Evolutionary conservation across 2,329 filamentous ascomycete genomes (phyloP).

Genomic region (Chaetomium olivaceum): DNA sequence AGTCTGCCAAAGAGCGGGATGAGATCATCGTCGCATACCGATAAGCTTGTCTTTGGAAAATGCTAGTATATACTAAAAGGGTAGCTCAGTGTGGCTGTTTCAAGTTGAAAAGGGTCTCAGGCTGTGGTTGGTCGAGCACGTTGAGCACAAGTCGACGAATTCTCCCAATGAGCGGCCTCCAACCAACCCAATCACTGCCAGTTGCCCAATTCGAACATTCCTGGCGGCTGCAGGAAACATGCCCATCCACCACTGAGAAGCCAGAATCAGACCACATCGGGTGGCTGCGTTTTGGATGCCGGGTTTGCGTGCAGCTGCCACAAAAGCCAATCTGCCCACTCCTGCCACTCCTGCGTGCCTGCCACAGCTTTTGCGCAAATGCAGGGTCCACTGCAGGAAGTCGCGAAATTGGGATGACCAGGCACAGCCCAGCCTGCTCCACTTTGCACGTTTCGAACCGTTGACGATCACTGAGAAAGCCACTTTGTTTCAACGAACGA

Average conservation of each 20-base stretch:
- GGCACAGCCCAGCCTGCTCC: conserved; percentile 8
- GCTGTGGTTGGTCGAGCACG: not conserved
- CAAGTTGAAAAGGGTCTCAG: conserved; percentile 24
- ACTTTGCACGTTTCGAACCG: conserved; percentile 17
- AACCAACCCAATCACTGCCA: not conserved
- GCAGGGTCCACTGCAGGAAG: not conserved
- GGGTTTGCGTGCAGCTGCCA: too few species aligned
- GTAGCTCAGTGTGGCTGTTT: conserved; percentile 22
- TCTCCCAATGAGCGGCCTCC: not conserved
- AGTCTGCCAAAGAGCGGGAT: not conserved
- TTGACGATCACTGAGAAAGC: conserved; percentile 15
- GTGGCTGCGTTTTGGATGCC: conserved; percentile 1
- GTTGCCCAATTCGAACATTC: not conserved
- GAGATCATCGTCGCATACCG: not conserved
- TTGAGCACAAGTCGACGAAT: not conserved
- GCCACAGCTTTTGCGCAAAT: not conserved
- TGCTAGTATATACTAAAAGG: not conserved
- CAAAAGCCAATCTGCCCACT: too few species aligned
- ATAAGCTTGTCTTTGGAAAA: not conserved
- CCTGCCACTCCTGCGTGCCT: too few species aligned
- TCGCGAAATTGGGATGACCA: conserved; percentile 21
- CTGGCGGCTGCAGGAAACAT: not conserved
- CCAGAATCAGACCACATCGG: not conserved
- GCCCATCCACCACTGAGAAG: not conserved
- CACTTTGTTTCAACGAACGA: conserved; percentile 10